Conservation (phyloP, 192 early-diverging fungal species). For the Coemansia sp. region DNA sequence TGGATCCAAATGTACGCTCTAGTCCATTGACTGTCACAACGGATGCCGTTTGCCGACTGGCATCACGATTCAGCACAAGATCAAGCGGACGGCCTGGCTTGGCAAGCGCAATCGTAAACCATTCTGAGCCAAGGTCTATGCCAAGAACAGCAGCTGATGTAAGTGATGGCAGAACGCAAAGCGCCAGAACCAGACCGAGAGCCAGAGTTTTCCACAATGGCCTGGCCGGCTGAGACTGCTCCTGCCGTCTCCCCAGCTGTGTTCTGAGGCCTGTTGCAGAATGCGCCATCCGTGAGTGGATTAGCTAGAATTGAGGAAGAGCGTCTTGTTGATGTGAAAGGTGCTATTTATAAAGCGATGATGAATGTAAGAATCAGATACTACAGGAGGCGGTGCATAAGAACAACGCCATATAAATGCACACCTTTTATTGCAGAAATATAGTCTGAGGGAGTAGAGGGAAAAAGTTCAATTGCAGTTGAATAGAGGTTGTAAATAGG, state of each 20-base stretch:
- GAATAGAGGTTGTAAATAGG: too few species aligned
- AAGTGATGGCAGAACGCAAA: conserved; percentile 11
- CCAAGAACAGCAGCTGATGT: conserved; percentile 77
- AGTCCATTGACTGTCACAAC: conserved; percentile 77
- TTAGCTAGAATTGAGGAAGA: too few species aligned
- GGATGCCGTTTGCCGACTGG: conserved; percentile 90
- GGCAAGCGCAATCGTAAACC: conserved; percentile 94
- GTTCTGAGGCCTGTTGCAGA: not conserved
- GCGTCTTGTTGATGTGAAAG: too few species aligned
- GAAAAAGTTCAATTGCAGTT: too few species aligned
- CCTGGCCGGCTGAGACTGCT: not conserved
- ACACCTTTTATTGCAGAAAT: too few species aligned
- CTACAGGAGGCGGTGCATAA: too few species aligned
- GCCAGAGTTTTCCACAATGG: not conserved
- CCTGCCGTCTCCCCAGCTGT: not conserved
- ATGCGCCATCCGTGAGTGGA: not conserved
- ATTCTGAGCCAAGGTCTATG: conserved; percentile 96
- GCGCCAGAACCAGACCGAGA: conserved; percentile 11
- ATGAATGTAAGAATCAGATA: too few species aligned
- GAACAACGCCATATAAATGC: too few species aligned
- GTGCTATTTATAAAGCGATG: too few species aligned
- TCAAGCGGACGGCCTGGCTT: conserved; percentile 89
- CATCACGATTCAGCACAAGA: conserved; percentile 90
- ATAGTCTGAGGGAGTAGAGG: too few species aligned
- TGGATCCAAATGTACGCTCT: conserved; percentile 85